Conservation (phyloP, 2,329 filamentous ascomycete genomes). For the Calonectria pauciramosa region DNA sequence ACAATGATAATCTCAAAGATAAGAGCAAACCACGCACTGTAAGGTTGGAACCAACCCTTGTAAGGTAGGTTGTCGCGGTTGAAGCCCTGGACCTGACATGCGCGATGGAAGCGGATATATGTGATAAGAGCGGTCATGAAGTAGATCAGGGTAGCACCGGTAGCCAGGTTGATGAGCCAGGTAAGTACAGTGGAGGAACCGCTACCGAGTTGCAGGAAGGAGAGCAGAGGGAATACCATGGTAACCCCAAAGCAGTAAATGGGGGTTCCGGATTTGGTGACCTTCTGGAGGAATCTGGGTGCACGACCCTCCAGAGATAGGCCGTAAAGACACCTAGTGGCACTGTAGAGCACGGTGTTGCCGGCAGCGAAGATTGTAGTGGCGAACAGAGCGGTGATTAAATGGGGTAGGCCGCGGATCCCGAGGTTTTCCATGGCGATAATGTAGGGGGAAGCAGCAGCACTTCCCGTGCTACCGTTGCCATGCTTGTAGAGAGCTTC, state of each 20-base stretch:
- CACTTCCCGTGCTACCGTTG: slow-evolving; percentile 54
- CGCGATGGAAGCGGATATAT: slow-evolving; percentile 64
- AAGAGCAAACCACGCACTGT: slow-evolving; percentile 63
- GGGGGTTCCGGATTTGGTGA: slow-evolving; percentile 72
- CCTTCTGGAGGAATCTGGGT: slow-evolving; percentile 67
- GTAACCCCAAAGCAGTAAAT: slow-evolving; percentile 69
- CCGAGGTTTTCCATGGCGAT: slow-evolving; percentile 71
- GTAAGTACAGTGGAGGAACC: slow-evolving; percentile 63
- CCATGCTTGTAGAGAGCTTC: slow-evolving; percentile 60
- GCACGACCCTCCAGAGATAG: slow-evolving; percentile 65
- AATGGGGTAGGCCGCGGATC: slow-evolving; percentile 66
- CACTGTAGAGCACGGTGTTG: slow-evolving; percentile 66
- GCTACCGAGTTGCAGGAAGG: slow-evolving; percentile 65
- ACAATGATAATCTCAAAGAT: slow-evolving; percentile 59
- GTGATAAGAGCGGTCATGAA: slow-evolving; percentile 68
- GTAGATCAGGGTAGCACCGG: slow-evolving; percentile 71
- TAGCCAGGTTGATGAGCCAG: slow-evolving; percentile 70
- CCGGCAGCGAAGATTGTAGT: slow-evolving; percentile 61
- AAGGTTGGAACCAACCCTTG: slow-evolving; percentile 71
- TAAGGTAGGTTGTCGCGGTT: slow-evolving; percentile 69
- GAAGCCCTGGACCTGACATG: slow-evolving; percentile 65
- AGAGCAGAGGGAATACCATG: slow-evolving; percentile 66
- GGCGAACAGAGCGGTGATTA: slow-evolving; percentile 68
- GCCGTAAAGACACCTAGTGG: slow-evolving; percentile 63
- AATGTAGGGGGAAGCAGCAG: slow-evolving; percentile 72